Percentiles rank a stretch among this genome's conserved stretches.
phyloP scores from a whole-genome alignment of 768 basidiomycete genomes.

The Boletus vermiculosoides region DNA sequence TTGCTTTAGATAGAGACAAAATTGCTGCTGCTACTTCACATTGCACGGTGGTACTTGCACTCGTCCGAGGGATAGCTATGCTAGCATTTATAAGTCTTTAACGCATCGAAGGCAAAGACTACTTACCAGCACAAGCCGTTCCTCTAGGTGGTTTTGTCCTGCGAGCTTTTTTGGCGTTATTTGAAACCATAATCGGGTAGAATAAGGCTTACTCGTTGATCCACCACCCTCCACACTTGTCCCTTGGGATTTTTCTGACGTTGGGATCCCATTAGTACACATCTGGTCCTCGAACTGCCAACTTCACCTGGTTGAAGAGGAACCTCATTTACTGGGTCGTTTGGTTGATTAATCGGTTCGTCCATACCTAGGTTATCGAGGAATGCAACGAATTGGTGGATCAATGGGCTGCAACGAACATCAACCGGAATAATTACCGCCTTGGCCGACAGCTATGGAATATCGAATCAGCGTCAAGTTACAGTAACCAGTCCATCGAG shows the following conservation, averaged over 20 bases:
- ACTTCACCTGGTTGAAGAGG: slow-evolving; percentile 14
- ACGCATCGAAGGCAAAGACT: slow-evolving; percentile 1
- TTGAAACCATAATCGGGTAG: background rate
- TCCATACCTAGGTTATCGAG: slow-evolving; percentile 4
- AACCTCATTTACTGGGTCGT: background rate
- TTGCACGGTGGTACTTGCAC: slow-evolving; percentile 15
- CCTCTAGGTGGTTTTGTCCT: background rate
- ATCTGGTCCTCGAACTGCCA: background rate
- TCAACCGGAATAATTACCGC: slow-evolving; percentile 4
- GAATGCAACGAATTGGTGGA: background rate
- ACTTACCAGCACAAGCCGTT: slow-evolving; percentile 17
- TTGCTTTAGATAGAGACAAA: slow-evolving; percentile 9
- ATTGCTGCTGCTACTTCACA: slow-evolving; percentile 23
- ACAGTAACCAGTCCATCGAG: background rate
- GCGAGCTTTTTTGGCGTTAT: slow-evolving; percentile 11
- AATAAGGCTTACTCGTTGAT: slow-evolving; percentile 11
- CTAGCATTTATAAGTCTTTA: slow-evolving; percentile 23
- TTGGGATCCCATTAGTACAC: slow-evolving; percentile 4
- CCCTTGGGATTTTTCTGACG: background rate
- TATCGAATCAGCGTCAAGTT: background rate
- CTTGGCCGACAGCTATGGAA: slow-evolving; percentile 2
- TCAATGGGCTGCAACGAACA: background rate
- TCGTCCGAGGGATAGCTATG: slow-evolving; percentile 20
- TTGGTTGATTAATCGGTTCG: background rate
- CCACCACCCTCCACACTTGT: background rate